Percentiles rank a stretch among this genome's conserved stretches.
phyloP scores from a whole-genome alignment of 208 protist species.

The Leishmania major region DNA sequence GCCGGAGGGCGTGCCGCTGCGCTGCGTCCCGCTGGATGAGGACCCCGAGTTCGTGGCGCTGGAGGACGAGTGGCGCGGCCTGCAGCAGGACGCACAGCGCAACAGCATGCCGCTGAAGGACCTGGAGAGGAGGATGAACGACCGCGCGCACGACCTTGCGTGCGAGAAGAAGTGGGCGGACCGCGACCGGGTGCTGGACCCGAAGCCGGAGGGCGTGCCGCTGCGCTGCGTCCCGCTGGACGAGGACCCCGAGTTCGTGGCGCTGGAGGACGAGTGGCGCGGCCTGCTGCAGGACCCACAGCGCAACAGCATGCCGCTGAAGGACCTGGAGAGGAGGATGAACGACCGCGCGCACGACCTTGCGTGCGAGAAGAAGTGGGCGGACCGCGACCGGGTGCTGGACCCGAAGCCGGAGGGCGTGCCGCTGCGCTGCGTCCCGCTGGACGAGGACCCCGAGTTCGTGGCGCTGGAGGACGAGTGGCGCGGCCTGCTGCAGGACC shows the following conservation, averaged over 20 bases:
- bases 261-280: conserved; percentile 29
- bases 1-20: conserved; percentile 53
- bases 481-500: no score
- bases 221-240: conserved; percentile 40
- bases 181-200: conserved; percentile 41
- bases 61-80: conserved; percentile 25
- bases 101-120: conserved; percentile 28
- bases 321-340: no score
- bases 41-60: conserved; percentile 33
- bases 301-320: background rate
- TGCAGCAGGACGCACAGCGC: conserved; percentile 13
- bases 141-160: conserved; percentile 50
- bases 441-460: conserved; percentile 49
- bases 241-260: conserved; percentile 36
- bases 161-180: conserved; percentile 35
- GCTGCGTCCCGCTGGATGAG: conserved; percentile 38
- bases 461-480: conserved; percentile 29
- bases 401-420: conserved; percentile 53
- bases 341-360: conserved; percentile 41
- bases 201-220: conserved; percentile 49
- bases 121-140: conserved; percentile 27
- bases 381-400: conserved; percentile 40
- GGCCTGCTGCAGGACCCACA: conserved; percentile 11
- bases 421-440: conserved; percentile 30
- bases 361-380: conserved; percentile 38